Evolutionary conservation across 495 filamentous ascomycete species (phyloP), one percentile per base, ranked within the genome.

Genomic region (Pyronema domesticum): DNA sequence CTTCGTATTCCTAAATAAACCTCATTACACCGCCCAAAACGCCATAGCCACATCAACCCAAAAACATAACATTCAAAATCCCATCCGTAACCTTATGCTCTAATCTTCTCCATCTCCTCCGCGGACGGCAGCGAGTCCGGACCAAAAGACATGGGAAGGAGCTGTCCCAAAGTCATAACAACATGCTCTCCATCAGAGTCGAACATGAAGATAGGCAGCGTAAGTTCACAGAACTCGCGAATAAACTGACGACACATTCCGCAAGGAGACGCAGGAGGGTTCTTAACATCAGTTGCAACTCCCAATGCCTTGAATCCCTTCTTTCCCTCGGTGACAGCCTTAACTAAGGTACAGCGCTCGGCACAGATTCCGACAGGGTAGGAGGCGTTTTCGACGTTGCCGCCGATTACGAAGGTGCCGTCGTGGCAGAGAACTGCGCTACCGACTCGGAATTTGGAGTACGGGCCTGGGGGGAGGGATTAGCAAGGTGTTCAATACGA

Each of bases 351-450:
- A 9, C 85, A 82, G 36, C 88, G 73, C 75, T 96, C 91, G n/a
- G 91, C 91, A 65, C 91, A 98, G 0, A 83, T 89, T 0, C 85
- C 84, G 17, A 95, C 87, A 5, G 89, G 89, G 64, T 94, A 96
- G 19, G 81, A 74, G 1, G 85, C 91, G 68, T 96, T 96, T 70
- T 98, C 91, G 30, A 98, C 79, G 68, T 98, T 98, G 46, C 83
- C 88, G 17, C 91, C 91, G 46, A 69, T 64, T 60, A 86, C 72
- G 58, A 75, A 82, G 50, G 71, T 69, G n/a, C 74, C 78, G 23
- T 75, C 72, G 15, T 69, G 57, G 14, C 80, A 79, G 55, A 98
- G 78, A 52, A 98, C 69, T 35, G 81, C 79, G 46, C 83, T 81
- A 55, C 91, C 91, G 58, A 98, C 91, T 40, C 78, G 86, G 78